Evolutionary conservation across 768 basidiomycete species (phyloP), one percentile per base, ranked within the genome.

Genomic region (Termitomyces sp.): DNA sequence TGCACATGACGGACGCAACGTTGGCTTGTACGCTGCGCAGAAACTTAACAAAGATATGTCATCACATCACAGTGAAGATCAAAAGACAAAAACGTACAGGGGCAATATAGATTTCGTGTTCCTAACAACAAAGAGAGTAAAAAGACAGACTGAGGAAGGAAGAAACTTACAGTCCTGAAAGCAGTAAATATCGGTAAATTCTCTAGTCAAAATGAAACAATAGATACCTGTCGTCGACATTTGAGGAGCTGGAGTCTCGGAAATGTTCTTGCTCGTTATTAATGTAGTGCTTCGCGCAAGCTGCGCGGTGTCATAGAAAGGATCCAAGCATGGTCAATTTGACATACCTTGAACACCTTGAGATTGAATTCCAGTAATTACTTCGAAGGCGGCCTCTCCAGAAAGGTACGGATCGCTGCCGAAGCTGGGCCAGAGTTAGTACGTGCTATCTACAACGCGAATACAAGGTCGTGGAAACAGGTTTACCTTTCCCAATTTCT

Each of bases 1-100:
- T 83, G 68, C 85, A 87, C 85, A 87, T 87, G 55, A 88, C 78
- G 4, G 84, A 68, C 1, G 86, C 82, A 13, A 87, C 87, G 55
- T 83, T 82, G 12, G 87, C 87, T 68, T 82, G 80, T 4, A 88
- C 82, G 20, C 82, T 79, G 43, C 82, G 81, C 64, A 87, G 64
- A 65, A 83, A 83, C 73, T 78, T 52, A 5, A 26, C 16, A 37
- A 26, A 37, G 8, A 51, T 34, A 34, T 34, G 34, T 36, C 34
- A 22, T n/a, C 16, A 52, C 27, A 40, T 18, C 12, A 13, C 0
- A 10, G 26, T 32, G n/a, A 32, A 34, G 39, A 48, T 12, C 4
- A 49, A 7, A 12, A 32, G 18, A 8, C n/a, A 9, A n/a, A 26
- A 18, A 57, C 74, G 53, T 64, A 79, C 78, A 7, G 84, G 85